Conservation (phyloP, 2,329 filamentous ascomycete species). For the Botrytis fragariae region DNA sequence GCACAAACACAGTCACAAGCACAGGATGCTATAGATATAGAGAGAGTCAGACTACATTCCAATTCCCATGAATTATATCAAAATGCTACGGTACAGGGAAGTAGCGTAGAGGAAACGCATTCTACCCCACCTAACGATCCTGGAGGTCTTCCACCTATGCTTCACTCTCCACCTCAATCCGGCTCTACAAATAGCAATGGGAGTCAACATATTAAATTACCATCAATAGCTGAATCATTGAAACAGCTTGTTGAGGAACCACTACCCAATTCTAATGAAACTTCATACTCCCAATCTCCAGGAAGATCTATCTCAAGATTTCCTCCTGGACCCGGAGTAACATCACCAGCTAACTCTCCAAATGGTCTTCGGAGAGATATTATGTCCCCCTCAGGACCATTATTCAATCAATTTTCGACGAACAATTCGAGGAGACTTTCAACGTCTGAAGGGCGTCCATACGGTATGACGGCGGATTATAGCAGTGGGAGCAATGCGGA, state of each 20-base stretch:
- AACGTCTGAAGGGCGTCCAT: slow-evolving; percentile 30
- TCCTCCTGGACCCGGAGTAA: slow-evolving; percentile 28
- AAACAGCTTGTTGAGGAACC: slow-evolving; percentile 32
- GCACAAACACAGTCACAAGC: not conserved
- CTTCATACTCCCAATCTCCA: slow-evolving; percentile 35
- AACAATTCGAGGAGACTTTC: slow-evolving; percentile 32
- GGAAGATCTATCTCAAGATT: slow-evolving; percentile 30
- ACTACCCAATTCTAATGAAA: slow-evolving; percentile 23
- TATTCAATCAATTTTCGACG: slow-evolving; percentile 24
- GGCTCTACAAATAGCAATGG: slow-evolving; percentile 32
- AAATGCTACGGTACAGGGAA: not conserved
- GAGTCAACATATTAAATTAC: slow-evolving; percentile 32
- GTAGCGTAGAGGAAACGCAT: slow-evolving; percentile 16
- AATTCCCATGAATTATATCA: not conserved
- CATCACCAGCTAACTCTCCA: slow-evolving; percentile 37
- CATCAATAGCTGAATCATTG: slow-evolving; percentile 36
- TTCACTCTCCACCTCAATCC: slow-evolving; percentile 30
- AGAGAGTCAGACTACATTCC: not conserved
- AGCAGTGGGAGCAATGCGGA: slow-evolving; percentile 42
- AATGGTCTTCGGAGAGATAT: slow-evolving; percentile 44
- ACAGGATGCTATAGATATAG: not conserved
- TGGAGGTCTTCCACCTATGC: slow-evolving; percentile 35
- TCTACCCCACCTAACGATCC: slow-evolving; percentile 23
- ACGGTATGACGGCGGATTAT: slow-evolving; percentile 32
- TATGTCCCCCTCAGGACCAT: slow-evolving; percentile 37